These are phyloP conservation scores for Leccinum obscurum DNA, from an alignment of 768 basidiomycete genomes.

Conservation along the genomic window DNA sequence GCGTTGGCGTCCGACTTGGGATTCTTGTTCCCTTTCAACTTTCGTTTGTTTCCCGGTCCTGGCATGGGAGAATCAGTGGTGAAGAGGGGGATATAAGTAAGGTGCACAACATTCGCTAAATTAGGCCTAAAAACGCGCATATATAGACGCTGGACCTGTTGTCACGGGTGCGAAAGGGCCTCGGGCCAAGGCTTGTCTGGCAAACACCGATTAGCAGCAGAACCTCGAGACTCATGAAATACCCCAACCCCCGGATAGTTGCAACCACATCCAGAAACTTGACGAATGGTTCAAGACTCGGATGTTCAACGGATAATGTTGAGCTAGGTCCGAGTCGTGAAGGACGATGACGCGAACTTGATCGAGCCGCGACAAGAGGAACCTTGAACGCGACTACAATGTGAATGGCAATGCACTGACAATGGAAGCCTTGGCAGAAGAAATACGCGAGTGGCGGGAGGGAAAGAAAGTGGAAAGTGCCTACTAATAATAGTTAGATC, in stretches of 20 bases:
- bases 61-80: conserved; percentile 6
- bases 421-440: no score
- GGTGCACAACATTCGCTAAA: not conserved
- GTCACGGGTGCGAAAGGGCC: not conserved
- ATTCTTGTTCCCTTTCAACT: not conserved
- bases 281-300: not conserved
- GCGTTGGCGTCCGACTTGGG: not conserved
- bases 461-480: no score
- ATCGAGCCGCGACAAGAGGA: no score
- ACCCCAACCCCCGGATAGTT: not conserved
- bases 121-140: not conserved
- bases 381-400: no score
- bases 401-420: no score
- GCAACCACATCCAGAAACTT: not conserved
- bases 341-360: no score
- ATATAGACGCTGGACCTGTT: not conserved
- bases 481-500: no score
- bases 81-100: not conserved
- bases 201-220: not conserved
- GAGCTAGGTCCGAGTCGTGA: no score
- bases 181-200: not conserved
- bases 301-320: no score
- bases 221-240: not conserved
- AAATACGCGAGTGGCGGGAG: no score
- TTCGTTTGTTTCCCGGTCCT: conserved; percentile 11